phyloP scores from a whole-genome alignment of 164 flowering plant genomes.

The Aristolochia contorta region DNA sequence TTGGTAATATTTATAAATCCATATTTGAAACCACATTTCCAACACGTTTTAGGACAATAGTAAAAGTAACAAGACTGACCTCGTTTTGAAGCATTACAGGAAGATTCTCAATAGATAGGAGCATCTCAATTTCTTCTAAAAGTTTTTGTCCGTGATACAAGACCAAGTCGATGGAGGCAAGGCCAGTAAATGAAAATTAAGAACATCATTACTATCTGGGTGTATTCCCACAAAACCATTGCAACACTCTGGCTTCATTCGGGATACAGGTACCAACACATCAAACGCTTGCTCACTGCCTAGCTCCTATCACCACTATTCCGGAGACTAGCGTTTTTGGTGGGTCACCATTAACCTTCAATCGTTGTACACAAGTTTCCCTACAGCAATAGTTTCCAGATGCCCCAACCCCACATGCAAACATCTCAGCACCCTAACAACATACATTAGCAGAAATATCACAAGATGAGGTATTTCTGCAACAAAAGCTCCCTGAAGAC shows the following conservation, averaged over 20 bases:
- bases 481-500: conserved; percentile 36
- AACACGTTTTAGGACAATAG: too few relatives aligned
- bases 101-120: conserved; percentile 49
- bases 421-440: conserved; percentile 76
- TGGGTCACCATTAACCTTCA: conserved; percentile 39
- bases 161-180: conserved; percentile 79
- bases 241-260: conserved; percentile 13
- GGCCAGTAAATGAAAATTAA: conserved; percentile 69
- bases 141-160: conserved; percentile 56
- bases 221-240: conserved; percentile 29
- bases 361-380: conserved; percentile 47
- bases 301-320: conserved; percentile 43
- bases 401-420: conserved; percentile 37
- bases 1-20: too few relatives aligned
- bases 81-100: conserved; percentile 83
- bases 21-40: too few relatives aligned
- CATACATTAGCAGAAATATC: conserved; percentile 65
- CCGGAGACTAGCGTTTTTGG: conserved; percentile 57
- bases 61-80: conserved; percentile 28
- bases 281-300: conserved; percentile 56
- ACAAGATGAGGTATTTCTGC: conserved; percentile 22
- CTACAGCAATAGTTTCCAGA: conserved; percentile 37
- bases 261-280: conserved; percentile 62
- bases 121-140: conserved; percentile 31
- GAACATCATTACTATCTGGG: conserved; percentile 61